Evolutionary conservation across 2,329 filamentous ascomycete genomes (phyloP).

Genomic region (Penicillium decumbens): DNA sequence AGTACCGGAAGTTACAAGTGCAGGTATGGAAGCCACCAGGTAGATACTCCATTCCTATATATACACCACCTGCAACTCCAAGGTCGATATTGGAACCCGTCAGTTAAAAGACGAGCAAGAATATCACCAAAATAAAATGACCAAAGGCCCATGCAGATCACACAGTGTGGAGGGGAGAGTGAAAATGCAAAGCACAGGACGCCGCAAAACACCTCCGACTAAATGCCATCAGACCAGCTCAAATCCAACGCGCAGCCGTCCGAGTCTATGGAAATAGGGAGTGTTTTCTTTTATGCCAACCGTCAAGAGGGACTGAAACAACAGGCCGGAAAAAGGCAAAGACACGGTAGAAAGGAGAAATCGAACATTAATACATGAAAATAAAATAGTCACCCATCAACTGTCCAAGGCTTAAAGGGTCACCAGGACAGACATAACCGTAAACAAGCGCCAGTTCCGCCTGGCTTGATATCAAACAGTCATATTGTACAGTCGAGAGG

Average conservation of each 20-base stretch:
- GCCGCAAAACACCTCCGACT: conserved; percentile 23
- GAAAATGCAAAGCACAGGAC: conserved; percentile 23
- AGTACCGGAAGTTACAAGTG: neutral
- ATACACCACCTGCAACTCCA: conserved; percentile 14
- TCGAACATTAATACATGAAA: conserved; percentile 27
- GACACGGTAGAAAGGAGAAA: conserved; percentile 7
- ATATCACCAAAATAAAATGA: conserved; percentile 2
- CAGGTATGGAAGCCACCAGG: neutral
- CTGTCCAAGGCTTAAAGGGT: conserved; percentile 7
- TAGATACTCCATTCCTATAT: conserved; percentile 14
- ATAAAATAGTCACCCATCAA: conserved; percentile 18
- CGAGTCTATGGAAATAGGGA: conserved; percentile 18
- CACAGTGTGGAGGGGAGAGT: conserved; percentile 30
- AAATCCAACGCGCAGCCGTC: conserved; percentile 14
- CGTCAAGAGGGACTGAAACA: neutral
- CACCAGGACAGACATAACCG: conserved; percentile 28
- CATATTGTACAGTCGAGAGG: conserved; percentile 39
- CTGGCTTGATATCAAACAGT: conserved; percentile 36
- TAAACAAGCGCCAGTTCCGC: conserved; percentile 32
- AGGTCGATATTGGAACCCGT: neutral
- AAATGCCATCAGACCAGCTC: conserved; percentile 24
- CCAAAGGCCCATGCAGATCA: conserved; percentile 17
- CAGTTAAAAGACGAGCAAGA: conserved; percentile 3
- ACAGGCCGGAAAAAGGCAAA: conserved; percentile 5
- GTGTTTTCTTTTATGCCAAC: conserved; percentile 4